Conservation (phyloP, 2,329 filamentous ascomycete species). For the Cyphellophora attinorum region DNA sequence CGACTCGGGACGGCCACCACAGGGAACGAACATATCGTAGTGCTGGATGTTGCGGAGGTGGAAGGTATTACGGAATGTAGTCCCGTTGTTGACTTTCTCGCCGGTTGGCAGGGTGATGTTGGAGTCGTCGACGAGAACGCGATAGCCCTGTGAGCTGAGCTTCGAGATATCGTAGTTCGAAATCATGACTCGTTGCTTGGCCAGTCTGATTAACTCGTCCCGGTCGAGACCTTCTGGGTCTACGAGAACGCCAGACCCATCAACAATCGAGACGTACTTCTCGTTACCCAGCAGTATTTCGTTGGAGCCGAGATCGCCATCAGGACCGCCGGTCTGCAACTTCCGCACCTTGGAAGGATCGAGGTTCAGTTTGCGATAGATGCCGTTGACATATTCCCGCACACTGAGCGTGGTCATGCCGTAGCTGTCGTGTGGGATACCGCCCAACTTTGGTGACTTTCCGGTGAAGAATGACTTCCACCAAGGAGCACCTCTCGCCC, state of each 20-base stretch:
- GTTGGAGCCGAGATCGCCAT: constrained; percentile 94
- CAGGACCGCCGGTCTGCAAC: constrained; percentile 94
- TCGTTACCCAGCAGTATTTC: constrained; percentile 94
- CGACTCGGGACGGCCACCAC: constrained; percentile 90
- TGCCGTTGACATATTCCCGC: constrained; percentile 88
- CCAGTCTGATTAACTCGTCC: constrained; percentile 72
- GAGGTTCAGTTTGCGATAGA: constrained; percentile 90
- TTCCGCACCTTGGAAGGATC: constrained; percentile 79
- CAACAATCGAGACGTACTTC: constrained; percentile 91
- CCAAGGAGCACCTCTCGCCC: constrained; percentile 80
- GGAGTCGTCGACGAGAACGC: constrained; percentile 82
- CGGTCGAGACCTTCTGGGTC: constrained; percentile 84
- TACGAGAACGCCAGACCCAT: constrained; percentile 87
- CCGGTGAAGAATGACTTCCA: constrained; percentile 99
- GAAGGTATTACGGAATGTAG: constrained; percentile 93
- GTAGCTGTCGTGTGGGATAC: constrained; percentile 91
- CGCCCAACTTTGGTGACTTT: constrained; percentile 90
- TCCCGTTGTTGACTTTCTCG: constrained; percentile 82
- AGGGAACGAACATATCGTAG: constrained; percentile 88
- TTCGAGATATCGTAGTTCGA: constrained; percentile 74
- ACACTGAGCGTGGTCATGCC: constrained; percentile 98
- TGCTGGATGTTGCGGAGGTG: constrained; percentile 70
- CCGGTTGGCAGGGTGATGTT: constrained; percentile 81
- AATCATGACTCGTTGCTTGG: constrained; percentile 83
- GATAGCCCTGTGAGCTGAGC: constrained; percentile 79